A percentile compares a stretch with the other conserved stretches of the same genome.
Evolutionary conservation across 768 basidiomycete genomes (phyloP).

Genomic region (Crucibulum laeve): DNA sequence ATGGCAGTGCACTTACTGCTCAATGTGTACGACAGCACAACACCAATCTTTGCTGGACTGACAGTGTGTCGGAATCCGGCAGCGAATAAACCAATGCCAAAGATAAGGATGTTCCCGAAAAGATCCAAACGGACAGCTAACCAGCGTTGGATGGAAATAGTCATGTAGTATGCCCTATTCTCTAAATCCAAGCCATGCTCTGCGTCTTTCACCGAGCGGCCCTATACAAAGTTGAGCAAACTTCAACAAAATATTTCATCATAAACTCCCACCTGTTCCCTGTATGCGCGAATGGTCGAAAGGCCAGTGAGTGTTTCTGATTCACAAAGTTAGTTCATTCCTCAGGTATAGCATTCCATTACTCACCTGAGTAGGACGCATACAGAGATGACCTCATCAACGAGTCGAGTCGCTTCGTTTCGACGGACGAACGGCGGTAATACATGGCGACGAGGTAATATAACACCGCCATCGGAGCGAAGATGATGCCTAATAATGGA

Average conservation of each 20-base stretch:
- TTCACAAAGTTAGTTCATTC: no score
- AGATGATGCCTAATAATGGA: conserved; percentile 63
- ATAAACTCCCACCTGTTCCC: conserved; percentile 37
- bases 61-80: conserved; percentile 53
- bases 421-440: conserved; percentile 59
- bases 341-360: not conserved
- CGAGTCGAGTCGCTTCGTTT: conserved; percentile 63
- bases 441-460: conserved; percentile 52
- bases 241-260: not conserved
- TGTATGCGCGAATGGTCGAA: conserved; percentile 58
- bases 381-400: conserved; percentile 56
- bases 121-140: conserved; percentile 60
- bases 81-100: conserved; percentile 69
- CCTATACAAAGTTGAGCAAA: conserved; percentile 18
- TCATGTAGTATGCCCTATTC: conserved; percentile 63
- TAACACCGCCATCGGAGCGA: conserved; percentile 45
- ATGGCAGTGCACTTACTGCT: conserved; percentile 32
- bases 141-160: conserved; percentile 63
- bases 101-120: conserved; percentile 60
- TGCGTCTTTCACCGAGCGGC: conserved; percentile 44
- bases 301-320: conserved; percentile 61
- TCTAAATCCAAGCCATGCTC: conserved; percentile 54
- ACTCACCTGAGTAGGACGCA: conserved; percentile 50
- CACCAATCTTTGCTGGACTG: conserved; percentile 58
- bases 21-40: conserved; percentile 53